phyloP scores from a whole-genome alignment of 148 eudicot species.

The Spergularia marina region DNA sequence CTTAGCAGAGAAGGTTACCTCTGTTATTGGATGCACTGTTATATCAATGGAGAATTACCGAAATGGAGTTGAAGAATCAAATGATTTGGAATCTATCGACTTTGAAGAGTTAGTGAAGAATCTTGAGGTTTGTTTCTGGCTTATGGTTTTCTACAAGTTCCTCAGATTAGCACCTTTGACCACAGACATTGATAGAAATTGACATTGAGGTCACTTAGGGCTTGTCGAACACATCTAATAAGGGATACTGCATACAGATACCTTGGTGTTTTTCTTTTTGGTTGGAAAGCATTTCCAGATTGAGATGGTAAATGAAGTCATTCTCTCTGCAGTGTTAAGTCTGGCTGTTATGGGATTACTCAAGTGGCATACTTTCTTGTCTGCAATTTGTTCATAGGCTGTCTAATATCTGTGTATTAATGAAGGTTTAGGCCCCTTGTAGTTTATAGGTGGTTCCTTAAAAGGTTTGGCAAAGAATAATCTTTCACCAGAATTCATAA shows the following conservation, averaged over 20 bases:
- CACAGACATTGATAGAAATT: background rate
- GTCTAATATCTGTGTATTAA: background rate
- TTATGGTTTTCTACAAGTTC: background rate
- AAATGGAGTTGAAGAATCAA: slow-evolving; percentile 76
- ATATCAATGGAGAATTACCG: slow-evolving; percentile 96
- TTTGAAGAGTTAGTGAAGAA: slow-evolving; percentile 71
- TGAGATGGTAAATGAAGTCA: background rate
- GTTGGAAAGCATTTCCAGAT: background rate
- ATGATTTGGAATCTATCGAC: slow-evolving; percentile 82
- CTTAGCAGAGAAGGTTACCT: slow-evolving; percentile 94
- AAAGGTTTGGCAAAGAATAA: background rate
- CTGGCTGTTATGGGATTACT: background rate
- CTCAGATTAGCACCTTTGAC: background rate
- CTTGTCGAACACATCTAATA: background rate
- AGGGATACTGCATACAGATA: too few relatives aligned
- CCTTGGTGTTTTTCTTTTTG: background rate
- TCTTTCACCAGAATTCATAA: background rate
- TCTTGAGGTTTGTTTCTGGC: slow-evolving; percentile 66
- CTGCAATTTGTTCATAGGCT: background rate
- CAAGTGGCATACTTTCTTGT: background rate
- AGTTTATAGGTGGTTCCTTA: background rate
- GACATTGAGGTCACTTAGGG: background rate
- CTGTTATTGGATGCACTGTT: slow-evolving; percentile 89
- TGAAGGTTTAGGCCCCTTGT: background rate
- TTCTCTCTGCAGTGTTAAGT: background rate